Evolutionary conservation across 2,329 filamentous ascomycete species (phyloP).

Genomic region (Penicillium sp.): DNA sequence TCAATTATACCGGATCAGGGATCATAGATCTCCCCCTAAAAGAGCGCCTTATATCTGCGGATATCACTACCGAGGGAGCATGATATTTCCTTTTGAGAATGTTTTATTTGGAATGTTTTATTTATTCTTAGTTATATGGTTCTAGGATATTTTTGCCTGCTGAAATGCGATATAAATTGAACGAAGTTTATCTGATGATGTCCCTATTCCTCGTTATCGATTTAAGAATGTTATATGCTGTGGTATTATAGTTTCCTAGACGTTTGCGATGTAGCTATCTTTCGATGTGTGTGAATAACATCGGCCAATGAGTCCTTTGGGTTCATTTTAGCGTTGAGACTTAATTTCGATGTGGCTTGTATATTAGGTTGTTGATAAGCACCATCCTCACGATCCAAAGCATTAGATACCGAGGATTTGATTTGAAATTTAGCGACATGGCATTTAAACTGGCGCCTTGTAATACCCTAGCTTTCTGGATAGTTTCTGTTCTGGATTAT

Average conservation of each 20-base stretch:
- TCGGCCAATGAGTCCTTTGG: not conserved
- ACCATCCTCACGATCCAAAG: not conserved
- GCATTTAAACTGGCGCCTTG: not conserved
- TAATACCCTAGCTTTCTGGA: not conserved
- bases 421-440: conserved; percentile 2
- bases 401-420: not conserved
- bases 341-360: not conserved
- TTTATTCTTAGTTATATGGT: not conserved
- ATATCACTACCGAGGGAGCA: not conserved
- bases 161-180: not conserved
- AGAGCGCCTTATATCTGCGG: not conserved
- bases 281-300: not conserved
- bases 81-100: not conserved
- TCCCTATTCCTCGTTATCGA: not conserved
- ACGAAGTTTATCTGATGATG: not conserved
- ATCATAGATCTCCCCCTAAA: not conserved
- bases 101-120: not conserved
- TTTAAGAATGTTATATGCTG: too few relatives aligned
- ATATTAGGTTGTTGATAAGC: not conserved
- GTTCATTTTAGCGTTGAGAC: not conserved
- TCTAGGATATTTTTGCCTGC: not conserved
- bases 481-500: conserved; percentile 9
- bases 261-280: not conserved
- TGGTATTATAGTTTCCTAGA: too few relatives aligned
- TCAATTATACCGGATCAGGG: not conserved